phyloP scores from a whole-genome alignment of 1,284 basidiomycete species.

The Ceratobasidium sp. region DNA sequence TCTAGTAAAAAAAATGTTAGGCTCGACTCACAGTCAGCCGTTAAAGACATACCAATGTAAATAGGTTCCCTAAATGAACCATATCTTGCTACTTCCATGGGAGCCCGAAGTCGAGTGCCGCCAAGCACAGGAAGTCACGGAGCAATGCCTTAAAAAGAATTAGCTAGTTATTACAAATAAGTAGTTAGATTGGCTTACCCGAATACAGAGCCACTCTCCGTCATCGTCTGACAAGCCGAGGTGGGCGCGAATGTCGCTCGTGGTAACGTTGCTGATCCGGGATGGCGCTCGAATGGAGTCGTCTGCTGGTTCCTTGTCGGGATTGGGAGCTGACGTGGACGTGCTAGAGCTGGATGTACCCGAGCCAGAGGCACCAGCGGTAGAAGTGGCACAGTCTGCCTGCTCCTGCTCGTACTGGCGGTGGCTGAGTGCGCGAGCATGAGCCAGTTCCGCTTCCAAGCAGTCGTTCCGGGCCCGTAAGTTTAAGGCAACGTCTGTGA shows the following conservation, averaged over 20 bases:
- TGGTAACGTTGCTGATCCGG: background rate
- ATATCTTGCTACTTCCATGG: slow-evolving; percentile 18
- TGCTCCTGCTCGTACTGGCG: background rate
- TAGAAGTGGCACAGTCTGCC: background rate
- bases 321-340: too few relatives aligned
- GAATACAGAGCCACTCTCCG: background rate
- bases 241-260: background rate
- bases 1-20: background rate
- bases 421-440: too few relatives aligned
- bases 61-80: background rate
- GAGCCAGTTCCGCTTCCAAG: background rate
- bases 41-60: background rate
- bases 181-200: background rate
- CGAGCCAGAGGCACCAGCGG: slow-evolving; percentile 3
- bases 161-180: background rate
- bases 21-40: background rate
- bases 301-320: background rate
- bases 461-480: background rate
- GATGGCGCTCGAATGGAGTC: background rate
- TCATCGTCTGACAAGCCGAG: background rate
- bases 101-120: background rate
- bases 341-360: background rate
- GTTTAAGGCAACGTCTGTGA: background rate
- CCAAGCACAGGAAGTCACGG: background rate
- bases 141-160: background rate